Percentiles rank a stretch among this genome's conserved stretches.
Evolutionary conservation across 495 filamentous ascomycete species (phyloP).

Genomic region (Hypomontagnella submonticulosa): DNA sequence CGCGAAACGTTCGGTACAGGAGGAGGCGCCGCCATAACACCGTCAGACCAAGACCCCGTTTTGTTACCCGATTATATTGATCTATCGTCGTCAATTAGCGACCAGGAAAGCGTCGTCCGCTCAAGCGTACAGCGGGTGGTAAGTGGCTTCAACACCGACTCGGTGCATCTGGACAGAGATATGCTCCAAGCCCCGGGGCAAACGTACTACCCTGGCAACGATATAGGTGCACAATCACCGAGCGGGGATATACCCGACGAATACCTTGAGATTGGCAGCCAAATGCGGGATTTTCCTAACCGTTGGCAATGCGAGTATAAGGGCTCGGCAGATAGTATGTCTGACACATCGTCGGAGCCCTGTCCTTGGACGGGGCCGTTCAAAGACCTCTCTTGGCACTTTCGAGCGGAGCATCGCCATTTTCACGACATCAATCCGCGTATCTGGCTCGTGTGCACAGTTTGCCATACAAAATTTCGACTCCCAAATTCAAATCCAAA

Average conservation of each 20-base stretch:
- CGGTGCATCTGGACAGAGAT: constrained; percentile 13
- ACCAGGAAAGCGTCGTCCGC: constrained; percentile 20
- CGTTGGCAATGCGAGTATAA: constrained; percentile 46
- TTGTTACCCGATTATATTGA: constrained; percentile 20
- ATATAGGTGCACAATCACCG: constrained; percentile 20
- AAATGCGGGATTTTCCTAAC: constrained; percentile 20
- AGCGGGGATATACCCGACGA: constrained; percentile 1
- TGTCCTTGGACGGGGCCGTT: constrained; percentile 43
- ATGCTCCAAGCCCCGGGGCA: constrained; percentile 32
- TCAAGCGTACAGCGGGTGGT: constrained; percentile 27
- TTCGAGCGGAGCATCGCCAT: constrained; percentile 27
- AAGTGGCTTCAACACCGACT: constrained; percentile 21
- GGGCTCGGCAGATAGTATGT: constrained; percentile 22
- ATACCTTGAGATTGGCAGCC: constrained; percentile 42
- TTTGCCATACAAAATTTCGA: constrained; percentile 20
- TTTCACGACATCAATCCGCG: constrained; percentile 20
- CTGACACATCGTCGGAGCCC: constrained; percentile 26
- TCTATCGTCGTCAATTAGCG: constrained; percentile 6
- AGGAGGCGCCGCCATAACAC: constrained; percentile 32
- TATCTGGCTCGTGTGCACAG: constrained; percentile 30
- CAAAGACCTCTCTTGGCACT: constrained; percentile 31
- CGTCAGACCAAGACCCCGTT: constrained; percentile 23
- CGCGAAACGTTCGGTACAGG: constrained; percentile 42
- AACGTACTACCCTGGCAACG: constrained; percentile 35
- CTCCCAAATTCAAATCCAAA: neutral